A percentile compares a stretch with the other conserved stretches of the same genome.
Evolutionary conservation across 352 stramenopile genomes (phyloP).

Genomic region (Pythium scleroteichum): DNA sequence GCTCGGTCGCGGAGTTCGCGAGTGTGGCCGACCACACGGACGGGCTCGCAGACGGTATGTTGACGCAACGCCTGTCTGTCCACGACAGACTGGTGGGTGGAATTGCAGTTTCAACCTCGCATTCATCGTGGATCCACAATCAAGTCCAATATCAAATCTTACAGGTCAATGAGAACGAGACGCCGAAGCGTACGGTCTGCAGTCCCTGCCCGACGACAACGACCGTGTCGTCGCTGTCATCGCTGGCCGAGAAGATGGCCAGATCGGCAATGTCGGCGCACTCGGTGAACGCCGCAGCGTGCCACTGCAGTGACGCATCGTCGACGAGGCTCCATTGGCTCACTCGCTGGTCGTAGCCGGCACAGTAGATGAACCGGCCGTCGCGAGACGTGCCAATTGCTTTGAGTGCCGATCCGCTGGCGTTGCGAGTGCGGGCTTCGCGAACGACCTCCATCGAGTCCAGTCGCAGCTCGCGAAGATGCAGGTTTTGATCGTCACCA

Average conservation of each 20-base stretch:
- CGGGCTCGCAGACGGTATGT: no score
- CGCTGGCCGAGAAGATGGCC: conserved; percentile 30
- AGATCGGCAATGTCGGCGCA: conserved; percentile 82
- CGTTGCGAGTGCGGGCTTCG: conserved; percentile 50
- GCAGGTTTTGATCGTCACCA: conserved; percentile 80
- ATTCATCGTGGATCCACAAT: not conserved
- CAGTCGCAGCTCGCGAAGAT: conserved; percentile 40
- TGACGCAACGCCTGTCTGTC: no score
- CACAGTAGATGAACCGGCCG: conserved; percentile 49
- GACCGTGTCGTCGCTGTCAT: conserved; percentile 25
- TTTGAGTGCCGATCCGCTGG: conserved; percentile 85
- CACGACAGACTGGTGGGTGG: no score
- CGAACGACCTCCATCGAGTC: conserved; percentile 35
- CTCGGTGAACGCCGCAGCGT: conserved; percentile 65
- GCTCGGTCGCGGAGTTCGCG: no score
- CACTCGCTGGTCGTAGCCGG: conserved; percentile 86
- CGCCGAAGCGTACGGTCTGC: conserved; percentile 54
- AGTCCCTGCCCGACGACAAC: conserved; percentile 81
- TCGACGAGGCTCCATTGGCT: conserved; percentile 55
- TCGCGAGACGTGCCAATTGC: conserved; percentile 51
- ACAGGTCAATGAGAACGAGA: not conserved
- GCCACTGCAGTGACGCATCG: conserved; percentile 42
- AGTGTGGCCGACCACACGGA: no score
- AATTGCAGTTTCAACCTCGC: no score
- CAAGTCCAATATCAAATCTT: not conserved